These are phyloP conservation scores for Euptelea pleiosperma DNA, from an alignment of 164 flowering plant genomes.

Conservation along the genomic window DNA sequence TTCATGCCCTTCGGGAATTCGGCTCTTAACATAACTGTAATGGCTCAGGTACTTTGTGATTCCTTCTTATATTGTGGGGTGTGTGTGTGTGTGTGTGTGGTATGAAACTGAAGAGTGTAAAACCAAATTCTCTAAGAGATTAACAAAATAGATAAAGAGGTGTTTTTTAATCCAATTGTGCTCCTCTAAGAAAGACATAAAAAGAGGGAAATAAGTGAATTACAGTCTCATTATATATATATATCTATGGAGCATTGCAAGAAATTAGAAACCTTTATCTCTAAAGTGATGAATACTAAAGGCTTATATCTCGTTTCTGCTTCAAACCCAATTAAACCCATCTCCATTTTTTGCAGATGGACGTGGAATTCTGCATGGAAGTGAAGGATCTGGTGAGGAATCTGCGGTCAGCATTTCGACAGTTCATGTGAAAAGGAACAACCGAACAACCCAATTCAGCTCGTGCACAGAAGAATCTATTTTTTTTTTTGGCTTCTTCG, in stretches of 20 bases:
- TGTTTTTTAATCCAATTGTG: too few relatives aligned
- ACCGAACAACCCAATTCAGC: background rate
- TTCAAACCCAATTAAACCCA: background rate
- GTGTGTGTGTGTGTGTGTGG: too few relatives aligned
- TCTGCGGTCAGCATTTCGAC: conserved; percentile 24
- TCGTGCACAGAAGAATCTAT: background rate
- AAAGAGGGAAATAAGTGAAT: too few relatives aligned
- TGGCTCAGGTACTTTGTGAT: conserved; percentile 56
- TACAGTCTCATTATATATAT: too few relatives aligned
- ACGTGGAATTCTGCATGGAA: conserved; percentile 42
- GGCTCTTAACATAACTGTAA: conserved; percentile 58
- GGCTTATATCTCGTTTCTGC: background rate
- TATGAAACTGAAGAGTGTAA: too few relatives aligned
- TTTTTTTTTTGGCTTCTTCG: conserved; percentile 14
- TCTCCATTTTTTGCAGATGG: conserved; percentile 49
- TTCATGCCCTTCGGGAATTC: conserved; percentile 56
- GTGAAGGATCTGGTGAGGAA: conserved; percentile 56
- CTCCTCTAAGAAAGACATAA: too few relatives aligned
- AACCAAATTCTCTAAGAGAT: too few relatives aligned
- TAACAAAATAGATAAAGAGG: too few relatives aligned
- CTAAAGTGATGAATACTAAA: too few relatives aligned
- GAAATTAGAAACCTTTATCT: too few relatives aligned
- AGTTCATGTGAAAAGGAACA: conserved; percentile 20
- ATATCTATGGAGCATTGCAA: too few relatives aligned
- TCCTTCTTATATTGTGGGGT: background rate